Conservation (phyloP, 768 basidiomycete species). For the Boletus rubropictus region DNA sequence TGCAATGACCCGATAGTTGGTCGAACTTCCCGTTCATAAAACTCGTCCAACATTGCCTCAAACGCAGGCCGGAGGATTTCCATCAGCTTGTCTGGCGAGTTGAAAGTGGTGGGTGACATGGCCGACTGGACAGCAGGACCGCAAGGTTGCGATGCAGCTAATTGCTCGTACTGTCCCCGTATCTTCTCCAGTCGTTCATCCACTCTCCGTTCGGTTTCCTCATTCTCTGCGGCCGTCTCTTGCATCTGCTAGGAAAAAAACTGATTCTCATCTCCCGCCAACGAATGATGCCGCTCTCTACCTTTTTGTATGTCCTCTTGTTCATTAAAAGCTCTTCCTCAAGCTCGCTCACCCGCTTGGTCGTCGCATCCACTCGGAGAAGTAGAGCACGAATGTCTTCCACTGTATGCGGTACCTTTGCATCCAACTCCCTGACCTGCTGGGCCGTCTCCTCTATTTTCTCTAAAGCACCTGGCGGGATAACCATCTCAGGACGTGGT, state of each 20-base stretch:
- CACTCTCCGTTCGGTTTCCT: conserved; percentile 10
- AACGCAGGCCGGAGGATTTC: conserved; percentile 17
- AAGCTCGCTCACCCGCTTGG: conserved; percentile 15
- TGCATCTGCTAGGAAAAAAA: conserved; percentile 14
- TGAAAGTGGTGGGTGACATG: neutral
- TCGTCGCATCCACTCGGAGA: conserved; percentile 18
- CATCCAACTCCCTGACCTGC: conserved; percentile 18
- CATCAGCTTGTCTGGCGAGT: conserved; percentile 13
- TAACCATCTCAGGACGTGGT: conserved; percentile 16
- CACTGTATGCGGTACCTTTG: conserved; percentile 20
- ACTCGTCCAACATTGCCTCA: conserved; percentile 15
- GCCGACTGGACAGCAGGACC: neutral
- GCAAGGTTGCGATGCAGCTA: conserved; percentile 8
- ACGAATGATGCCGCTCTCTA: neutral
- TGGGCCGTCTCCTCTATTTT: conserved; percentile 17
- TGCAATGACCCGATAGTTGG: conserved; percentile 16
- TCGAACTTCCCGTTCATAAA: conserved; percentile 22
- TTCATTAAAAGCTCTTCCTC: conserved; percentile 20
- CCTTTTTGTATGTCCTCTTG: conserved; percentile 17
- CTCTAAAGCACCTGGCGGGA: conserved; percentile 14
- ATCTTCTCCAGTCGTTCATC: conserved; percentile 15
- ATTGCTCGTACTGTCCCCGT: conserved; percentile 13
- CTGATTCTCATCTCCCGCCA: neutral
- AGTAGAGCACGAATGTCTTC: conserved; percentile 25
- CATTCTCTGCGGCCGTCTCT: conserved; percentile 11